Evolutionary conservation across 2,329 filamentous ascomycete genomes (phyloP).

Genomic region (Cordyceps javanica): DNA sequence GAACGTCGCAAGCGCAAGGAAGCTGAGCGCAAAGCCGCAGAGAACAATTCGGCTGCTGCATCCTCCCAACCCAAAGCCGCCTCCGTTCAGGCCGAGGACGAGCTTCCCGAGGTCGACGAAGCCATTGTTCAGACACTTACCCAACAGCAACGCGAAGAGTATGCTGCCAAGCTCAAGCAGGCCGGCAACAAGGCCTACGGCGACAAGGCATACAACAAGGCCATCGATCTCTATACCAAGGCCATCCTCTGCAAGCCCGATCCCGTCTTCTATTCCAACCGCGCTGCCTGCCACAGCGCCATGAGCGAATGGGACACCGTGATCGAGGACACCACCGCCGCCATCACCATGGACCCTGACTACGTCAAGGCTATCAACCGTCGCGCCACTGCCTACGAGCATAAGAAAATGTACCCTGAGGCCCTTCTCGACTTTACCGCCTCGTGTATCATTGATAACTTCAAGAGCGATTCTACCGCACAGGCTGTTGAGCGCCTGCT

Average conservation of each 20-base stretch:
- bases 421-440: constrained; percentile 96
- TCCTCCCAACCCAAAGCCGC: constrained; percentile 42
- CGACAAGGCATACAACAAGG: constrained; percentile 85
- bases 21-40: constrained; percentile 53
- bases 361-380: constrained; percentile 98
- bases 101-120: constrained; percentile 63
- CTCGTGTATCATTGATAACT: constrained; percentile 97
- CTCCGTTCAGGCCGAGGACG: constrained; percentile 53
- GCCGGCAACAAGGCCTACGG: constrained; percentile 96
- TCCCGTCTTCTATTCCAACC: constrained; percentile 97
- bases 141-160: constrained; percentile 71
- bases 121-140: constrained; percentile 45
- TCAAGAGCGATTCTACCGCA: constrained; percentile 85
- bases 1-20: constrained; percentile 85
- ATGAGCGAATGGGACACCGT: constrained; percentile 92
- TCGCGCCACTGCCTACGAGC: constrained; percentile 92
- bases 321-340: constrained; percentile 92
- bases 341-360: constrained; percentile 85
- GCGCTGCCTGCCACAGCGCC: constrained; percentile 94
- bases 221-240: constrained; percentile 92
- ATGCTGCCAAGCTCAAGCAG: constrained; percentile 86
- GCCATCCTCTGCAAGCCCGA: constrained; percentile 96
- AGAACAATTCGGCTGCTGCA: constrained; percentile 32
- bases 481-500: constrained; percentile 86
- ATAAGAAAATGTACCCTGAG: constrained; percentile 84